These are phyloP conservation scores for Epichloe sibirici DNA, from an alignment of 2,329 filamentous ascomycete species.

Conservation along the genomic window DNA sequence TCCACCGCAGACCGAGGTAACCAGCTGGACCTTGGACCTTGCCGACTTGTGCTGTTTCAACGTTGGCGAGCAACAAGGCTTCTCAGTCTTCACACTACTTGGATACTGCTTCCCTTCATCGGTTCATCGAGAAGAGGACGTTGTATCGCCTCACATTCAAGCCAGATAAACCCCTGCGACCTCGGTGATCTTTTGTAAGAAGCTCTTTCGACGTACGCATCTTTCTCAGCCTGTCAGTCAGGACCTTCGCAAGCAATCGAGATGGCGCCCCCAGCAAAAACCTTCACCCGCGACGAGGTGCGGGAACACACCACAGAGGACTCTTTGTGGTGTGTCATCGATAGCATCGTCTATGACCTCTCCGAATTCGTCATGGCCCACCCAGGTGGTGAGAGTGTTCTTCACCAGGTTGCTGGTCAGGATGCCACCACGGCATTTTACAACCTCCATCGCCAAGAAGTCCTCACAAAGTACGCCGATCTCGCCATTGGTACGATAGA, in stretches of 20 bases:
- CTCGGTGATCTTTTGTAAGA: too few species aligned
- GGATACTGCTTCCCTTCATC: not conserved
- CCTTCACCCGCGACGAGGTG: constrained; percentile 52
- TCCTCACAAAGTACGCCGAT: constrained; percentile 66
- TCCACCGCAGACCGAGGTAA: constrained; percentile 1
- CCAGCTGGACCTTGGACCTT: not conserved
- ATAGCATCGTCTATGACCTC: constrained; percentile 78
- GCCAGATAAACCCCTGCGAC: not conserved
- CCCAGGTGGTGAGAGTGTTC: constrained; percentile 68
- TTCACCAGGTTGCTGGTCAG: constrained; percentile 67
- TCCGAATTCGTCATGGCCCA: constrained; percentile 78
- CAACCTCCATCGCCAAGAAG: constrained; percentile 84
- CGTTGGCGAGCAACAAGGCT: not conserved
- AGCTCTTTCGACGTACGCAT: not conserved
- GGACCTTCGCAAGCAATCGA: constrained; percentile 1
- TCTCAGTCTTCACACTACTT: not conserved
- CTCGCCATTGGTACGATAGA: constrained; percentile 65
- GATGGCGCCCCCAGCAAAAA: constrained; percentile 31
- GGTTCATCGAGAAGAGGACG: not conserved
- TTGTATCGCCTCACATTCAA: not conserved
- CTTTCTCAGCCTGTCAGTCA: not conserved
- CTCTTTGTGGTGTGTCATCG: constrained; percentile 72
- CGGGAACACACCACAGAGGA: constrained; percentile 65
- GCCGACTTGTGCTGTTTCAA: not conserved
- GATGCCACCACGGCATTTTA: constrained; percentile 80